A percentile compares a stretch with the other conserved stretches of the same genome.
Evolutionary conservation across 1,284 basidiomycete genomes (phyloP).

Genomic region (Crepidotus sp.): DNA sequence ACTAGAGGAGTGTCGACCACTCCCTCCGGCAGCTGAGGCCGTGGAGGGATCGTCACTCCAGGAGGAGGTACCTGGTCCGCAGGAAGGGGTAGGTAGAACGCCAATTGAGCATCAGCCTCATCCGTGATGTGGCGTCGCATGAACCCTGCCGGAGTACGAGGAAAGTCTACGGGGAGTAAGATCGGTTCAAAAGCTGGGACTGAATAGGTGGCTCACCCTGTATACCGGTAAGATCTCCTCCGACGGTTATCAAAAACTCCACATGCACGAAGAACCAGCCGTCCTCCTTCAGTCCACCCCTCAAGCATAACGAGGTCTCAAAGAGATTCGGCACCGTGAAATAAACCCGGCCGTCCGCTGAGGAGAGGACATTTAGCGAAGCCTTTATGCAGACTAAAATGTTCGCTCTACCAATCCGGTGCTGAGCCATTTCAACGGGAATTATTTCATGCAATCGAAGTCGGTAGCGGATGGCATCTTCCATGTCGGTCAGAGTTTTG

Average conservation of each 20-base stretch:
- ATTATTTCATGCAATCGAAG: slow-evolving; percentile 66
- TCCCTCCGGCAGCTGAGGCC: slow-evolving; percentile 49
- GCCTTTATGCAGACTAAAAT: neutral
- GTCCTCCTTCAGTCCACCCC: slow-evolving; percentile 55
- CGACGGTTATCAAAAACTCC: slow-evolving; percentile 68
- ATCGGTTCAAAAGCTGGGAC: neutral
- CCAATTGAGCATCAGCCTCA: slow-evolving; percentile 60
- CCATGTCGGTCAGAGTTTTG: slow-evolving; percentile 61
- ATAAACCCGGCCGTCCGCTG: slow-evolving; percentile 68
- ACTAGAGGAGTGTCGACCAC: slow-evolving; percentile 70
- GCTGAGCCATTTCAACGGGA: slow-evolving; percentile 66
- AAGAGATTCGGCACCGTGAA: slow-evolving; percentile 74
- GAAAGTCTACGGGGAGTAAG: slow-evolving; percentile 46
- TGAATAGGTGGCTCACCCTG: slow-evolving; percentile 39
- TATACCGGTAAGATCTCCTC: slow-evolving; percentile 60
- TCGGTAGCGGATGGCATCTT: slow-evolving; percentile 69
- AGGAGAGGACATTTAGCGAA: slow-evolving; percentile 9
- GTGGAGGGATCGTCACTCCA: slow-evolving; percentile 37
- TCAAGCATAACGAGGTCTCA: slow-evolving; percentile 63
- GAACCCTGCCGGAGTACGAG: slow-evolving; percentile 51
- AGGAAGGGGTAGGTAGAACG: slow-evolving; percentile 47
- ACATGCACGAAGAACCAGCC: slow-evolving; percentile 80
- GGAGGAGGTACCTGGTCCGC: slow-evolving; percentile 31
- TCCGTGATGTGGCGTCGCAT: slow-evolving; percentile 62
- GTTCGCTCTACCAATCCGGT: slow-evolving; percentile 55